Evolutionary conservation across 768 basidiomycete genomes (phyloP).

Genomic region (Termitomyces titanicus): DNA sequence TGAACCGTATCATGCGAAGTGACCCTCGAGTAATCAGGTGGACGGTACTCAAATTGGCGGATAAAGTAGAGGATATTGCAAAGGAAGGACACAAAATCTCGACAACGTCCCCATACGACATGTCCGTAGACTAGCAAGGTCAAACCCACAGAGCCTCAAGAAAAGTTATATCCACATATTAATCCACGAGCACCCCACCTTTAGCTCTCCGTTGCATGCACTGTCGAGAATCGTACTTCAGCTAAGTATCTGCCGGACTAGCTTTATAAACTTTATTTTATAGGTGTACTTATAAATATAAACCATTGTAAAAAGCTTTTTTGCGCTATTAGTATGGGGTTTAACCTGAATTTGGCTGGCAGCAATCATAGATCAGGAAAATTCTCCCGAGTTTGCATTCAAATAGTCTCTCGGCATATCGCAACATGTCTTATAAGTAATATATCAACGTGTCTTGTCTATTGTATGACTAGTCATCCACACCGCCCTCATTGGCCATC

Average conservation of each 20-base stretch:
- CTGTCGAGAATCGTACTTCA: neutral
- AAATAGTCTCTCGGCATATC: neutral
- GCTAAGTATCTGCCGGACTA: neutral
- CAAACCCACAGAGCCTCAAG: neutral
- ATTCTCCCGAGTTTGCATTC: neutral
- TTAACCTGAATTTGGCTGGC: too few relatives aligned
- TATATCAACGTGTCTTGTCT: neutral
- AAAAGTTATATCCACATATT: neutral
- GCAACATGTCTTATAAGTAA: neutral
- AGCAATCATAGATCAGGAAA: too few relatives aligned
- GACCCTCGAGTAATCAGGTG: constrained; percentile 85
- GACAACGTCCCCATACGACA: too few relatives aligned
- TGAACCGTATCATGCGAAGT: constrained; percentile 66
- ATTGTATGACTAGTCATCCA: neutral
- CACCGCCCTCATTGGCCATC: constrained; percentile 50
- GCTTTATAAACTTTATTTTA: neutral
- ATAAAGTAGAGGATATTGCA: constrained; percentile 68
- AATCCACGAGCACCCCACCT: too few relatives aligned
- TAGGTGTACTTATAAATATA: neutral
- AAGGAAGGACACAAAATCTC: constrained; percentile 33
- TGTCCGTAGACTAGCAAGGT: too few relatives aligned
- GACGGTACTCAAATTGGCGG: constrained; percentile 76
- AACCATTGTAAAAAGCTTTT: too few relatives aligned
- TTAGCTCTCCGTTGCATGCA: neutral
- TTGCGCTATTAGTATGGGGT: too few relatives aligned